phyloP scores from a whole-genome alignment of 345 rosid genomes.

The Odontarrhena argentea region DNA sequence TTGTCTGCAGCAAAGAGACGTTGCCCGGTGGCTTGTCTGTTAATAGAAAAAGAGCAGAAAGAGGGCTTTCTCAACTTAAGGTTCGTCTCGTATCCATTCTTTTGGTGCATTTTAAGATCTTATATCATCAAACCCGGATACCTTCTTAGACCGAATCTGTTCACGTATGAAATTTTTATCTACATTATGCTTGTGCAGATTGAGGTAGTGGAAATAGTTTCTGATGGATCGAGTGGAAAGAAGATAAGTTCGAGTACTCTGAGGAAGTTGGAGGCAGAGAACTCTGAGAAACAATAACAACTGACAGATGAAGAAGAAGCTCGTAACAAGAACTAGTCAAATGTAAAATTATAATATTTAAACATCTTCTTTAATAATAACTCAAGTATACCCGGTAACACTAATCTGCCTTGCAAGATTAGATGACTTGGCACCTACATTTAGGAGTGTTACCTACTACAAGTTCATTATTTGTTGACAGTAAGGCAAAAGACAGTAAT shows the following conservation, averaged over 20 bases:
- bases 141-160: background rate
- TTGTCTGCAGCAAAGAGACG: slow-evolving; percentile 74
- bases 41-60: slow-evolving; percentile 74
- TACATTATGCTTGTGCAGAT: slow-evolving; percentile 43
- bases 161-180: too few relatives aligned
- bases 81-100: slow-evolving; percentile 35
- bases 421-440: too few relatives aligned
- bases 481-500: too few relatives aligned
- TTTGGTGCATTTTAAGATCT: background rate
- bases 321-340: background rate
- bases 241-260: slow-evolving; percentile 73
- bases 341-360: background rate
- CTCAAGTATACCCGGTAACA: too few relatives aligned
- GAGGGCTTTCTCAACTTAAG: slow-evolving; percentile 71
- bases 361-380: too few relatives aligned
- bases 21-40: slow-evolving; percentile 84
- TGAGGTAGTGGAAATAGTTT: slow-evolving; percentile 79
- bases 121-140: too few relatives aligned
- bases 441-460: too few relatives aligned
- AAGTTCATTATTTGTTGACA: too few relatives aligned
- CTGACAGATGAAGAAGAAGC: slow-evolving; percentile 7
- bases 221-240: slow-evolving; percentile 63
- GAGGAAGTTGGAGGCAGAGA: slow-evolving; percentile 70
- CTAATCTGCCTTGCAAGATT: too few relatives aligned
- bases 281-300: slow-evolving; percentile 27